Base-by-base conservation (phyloP, 73 alveolate genomes). In the Paramecium biaurelia region DNA sequence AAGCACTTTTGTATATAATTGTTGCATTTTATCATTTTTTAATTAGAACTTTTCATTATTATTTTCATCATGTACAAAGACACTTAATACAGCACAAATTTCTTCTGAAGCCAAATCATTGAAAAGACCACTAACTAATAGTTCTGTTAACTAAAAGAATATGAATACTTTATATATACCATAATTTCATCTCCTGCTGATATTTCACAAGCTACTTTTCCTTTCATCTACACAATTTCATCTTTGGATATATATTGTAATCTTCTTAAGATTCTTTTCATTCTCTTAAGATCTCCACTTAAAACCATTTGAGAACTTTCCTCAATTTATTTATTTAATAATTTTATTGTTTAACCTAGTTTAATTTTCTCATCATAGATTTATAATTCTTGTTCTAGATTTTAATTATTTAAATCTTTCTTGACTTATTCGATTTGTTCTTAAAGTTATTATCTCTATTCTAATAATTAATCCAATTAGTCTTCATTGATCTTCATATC, bases 201-300 rank as follows among this genome's bases (percentile, higher is more conserved):
- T 45, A 99, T 95, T 89, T 96, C 98, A 84, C 99, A 99, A 7
- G 99, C 99, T 20, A 98, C 99, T 88, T 99, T 97, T 10, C 99
- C 99, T 92, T 98, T 98, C 57, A 97, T 95, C 47, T 97, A 95
- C 49, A 98, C 98, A 58, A 96, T 97, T 49, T 98, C 98, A 59
- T 98, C 97, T 72, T 95, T 94, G 85, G 96, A 98, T 85, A 95
- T 79, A 94, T 95, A 95, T 72, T 98, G 98, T 76, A 99, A 94
- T 93, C 99, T 97, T 82, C 99, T 92, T 94, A 99, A 87, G 37
- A 99, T 99, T 90, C 99, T 96, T 92, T 98, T 97, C 99, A 99
- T 99, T 59, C 97, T 95, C 21, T 95, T 97, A 57, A 99, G 97
- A 92, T 99, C 99, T 34, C 96, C 99, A 90, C 95, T 93, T 93